phyloP scores from a whole-genome alignment of 148 eudicot genomes.

The Arbutus unedo region DNA sequence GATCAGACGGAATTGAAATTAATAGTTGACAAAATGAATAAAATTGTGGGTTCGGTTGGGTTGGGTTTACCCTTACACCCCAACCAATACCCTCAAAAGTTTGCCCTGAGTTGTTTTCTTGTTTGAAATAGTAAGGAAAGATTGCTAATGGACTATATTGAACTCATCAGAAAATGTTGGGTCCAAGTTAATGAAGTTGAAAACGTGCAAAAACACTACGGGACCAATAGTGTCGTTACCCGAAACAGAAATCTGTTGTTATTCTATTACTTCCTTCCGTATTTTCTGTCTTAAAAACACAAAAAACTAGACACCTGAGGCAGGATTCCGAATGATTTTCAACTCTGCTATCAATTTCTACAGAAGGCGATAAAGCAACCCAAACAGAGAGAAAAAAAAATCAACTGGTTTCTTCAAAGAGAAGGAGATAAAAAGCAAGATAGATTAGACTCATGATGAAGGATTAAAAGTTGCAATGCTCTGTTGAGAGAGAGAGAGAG shows the following conservation, averaged over 20 bases:
- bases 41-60: too few species aligned
- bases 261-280: constrained; percentile 12
- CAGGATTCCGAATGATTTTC: constrained; percentile 31
- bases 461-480: background rate
- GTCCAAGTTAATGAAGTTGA: background rate
- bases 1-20: too few species aligned
- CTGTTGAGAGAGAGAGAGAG: background rate
- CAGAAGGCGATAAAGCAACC: constrained; percentile 6
- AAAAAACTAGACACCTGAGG: constrained; percentile 28
- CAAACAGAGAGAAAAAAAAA: constrained; percentile 8
- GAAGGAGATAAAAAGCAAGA: constrained; percentile 7
- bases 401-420: constrained; percentile 4
- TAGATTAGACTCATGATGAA: background rate
- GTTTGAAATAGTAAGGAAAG: background rate
- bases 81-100: background rate
- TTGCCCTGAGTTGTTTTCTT: background rate
- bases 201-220: background rate
- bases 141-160: background rate
- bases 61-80: too few species aligned
- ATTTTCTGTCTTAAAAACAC: constrained; percentile 30
- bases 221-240: constrained; percentile 9
- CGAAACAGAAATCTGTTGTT: constrained; percentile 5
- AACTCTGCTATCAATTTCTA: constrained; percentile 25
- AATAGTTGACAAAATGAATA: too few species aligned
- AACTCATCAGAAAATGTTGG: background rate